phyloP scores from a whole-genome alignment of 1,284 basidiomycete species.

The Trichosporon coremiiforme region DNA sequence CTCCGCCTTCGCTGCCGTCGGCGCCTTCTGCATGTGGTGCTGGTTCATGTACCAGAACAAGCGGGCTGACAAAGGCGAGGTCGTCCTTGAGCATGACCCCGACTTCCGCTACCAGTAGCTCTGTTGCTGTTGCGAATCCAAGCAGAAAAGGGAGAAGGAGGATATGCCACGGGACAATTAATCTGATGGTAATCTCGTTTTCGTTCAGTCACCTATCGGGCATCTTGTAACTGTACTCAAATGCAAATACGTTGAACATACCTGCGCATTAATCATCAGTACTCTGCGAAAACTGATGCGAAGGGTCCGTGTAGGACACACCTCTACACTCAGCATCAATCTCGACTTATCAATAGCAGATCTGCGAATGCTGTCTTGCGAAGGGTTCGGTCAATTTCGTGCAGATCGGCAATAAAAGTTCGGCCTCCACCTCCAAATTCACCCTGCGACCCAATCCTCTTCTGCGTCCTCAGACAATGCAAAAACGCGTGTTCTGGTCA shows the following conservation, averaged over 20 bases:
- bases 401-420: neutral
- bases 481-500: no score
- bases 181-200: neutral
- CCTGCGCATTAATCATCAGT: no score
- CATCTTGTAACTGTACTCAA: neutral
- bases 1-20: conserved; percentile 11
- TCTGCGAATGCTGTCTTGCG: no score
- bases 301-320: no score
- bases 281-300: no score
- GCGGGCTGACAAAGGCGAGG: conserved; percentile 24
- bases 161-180: neutral
- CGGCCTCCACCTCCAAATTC: neutral
- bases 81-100: conserved; percentile 23
- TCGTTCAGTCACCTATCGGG: neutral
- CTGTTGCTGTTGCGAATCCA: neutral
- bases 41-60: conserved; percentile 28
- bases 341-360: no score
- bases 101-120: conserved; percentile 28
- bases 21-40: conserved; percentile 9
- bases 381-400: neutral
- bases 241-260: neutral
- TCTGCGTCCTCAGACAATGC: no score
- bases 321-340: no score
- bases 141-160: no score
- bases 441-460: neutral